A percentile compares a stretch with the other conserved stretches of the same genome.
Evolutionary conservation across 2,329 filamentous ascomycete genomes (phyloP).

Genomic region (Ceratocystis harringtonii): DNA sequence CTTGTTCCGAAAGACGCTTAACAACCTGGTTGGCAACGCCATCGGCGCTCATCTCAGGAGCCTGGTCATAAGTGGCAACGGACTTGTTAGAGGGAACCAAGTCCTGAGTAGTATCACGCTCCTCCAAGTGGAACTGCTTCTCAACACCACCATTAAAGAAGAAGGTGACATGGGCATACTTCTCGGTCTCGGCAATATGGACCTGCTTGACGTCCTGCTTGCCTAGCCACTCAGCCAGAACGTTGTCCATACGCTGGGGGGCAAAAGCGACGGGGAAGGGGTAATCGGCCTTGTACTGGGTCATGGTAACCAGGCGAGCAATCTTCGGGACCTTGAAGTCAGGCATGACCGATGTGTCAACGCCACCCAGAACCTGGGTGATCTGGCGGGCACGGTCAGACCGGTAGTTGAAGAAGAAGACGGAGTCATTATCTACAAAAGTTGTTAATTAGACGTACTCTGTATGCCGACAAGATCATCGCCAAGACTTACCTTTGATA

Average conservation of each 20-base stretch:
- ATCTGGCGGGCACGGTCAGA: slow-evolving; percentile 95
- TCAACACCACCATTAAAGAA: slow-evolving; percentile 99
- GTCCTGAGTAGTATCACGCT: slow-evolving; percentile 66
- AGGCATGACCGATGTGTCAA: slow-evolving; percentile 77
- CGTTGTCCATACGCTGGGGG: slow-evolving; percentile 91
- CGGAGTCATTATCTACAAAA: slow-evolving; percentile 62
- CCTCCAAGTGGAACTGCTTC: slow-evolving; percentile 85
- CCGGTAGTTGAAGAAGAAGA: slow-evolving; percentile 99
- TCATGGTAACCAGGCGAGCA: slow-evolving; percentile 81
- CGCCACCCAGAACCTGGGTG: slow-evolving; percentile 80
- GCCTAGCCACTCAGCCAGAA: slow-evolving; percentile 91
- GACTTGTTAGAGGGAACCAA: slow-evolving; percentile 75
- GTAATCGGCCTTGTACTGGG: slow-evolving; percentile 91
- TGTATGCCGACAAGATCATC: not conserved
- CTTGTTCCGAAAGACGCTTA: slow-evolving; percentile 70
- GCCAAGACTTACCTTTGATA: slow-evolving; percentile 51
- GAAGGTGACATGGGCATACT: slow-evolving; percentile 98
- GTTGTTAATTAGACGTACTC: slow-evolving; percentile 14
- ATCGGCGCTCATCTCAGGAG: slow-evolving; percentile 90
- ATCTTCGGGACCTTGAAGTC: slow-evolving; percentile 92
- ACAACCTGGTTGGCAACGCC: slow-evolving; percentile 77
- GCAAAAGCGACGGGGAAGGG: slow-evolving; percentile 85
- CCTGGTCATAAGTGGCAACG: slow-evolving; percentile 85
- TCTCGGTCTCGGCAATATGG: slow-evolving; percentile 95
- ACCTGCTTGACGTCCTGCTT: slow-evolving; percentile 85